Evolutionary conservation across 2,329 filamentous ascomycete species (phyloP).

Genomic region (Trichoderma afroharzianum): DNA sequence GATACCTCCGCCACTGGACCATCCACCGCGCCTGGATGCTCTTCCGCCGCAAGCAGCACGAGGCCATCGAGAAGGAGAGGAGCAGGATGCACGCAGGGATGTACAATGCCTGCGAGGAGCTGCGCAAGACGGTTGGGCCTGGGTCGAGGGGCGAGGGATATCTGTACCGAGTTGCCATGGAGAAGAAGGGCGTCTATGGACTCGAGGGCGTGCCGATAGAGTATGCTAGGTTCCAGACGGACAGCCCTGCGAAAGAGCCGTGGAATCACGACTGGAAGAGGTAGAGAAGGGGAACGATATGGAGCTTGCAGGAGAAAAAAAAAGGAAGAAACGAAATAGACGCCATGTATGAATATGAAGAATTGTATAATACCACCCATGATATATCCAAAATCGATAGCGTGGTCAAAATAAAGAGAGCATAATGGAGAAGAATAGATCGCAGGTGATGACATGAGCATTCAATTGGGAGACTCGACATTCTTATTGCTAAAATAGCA

Average conservation of each 20-base stretch:
- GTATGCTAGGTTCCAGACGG: conserved; percentile 81
- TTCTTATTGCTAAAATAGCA: conserved; percentile 21
- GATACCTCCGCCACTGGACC: conserved; percentile 93
- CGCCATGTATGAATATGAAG: conserved; percentile 12
- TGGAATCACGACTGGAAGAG: conserved; percentile 95
- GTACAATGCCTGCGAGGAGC: conserved; percentile 78
- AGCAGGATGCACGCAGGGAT: conserved; percentile 80
- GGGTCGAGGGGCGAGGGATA: conserved; percentile 60
- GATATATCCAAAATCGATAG: not conserved
- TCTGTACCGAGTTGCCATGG: conserved; percentile 83
- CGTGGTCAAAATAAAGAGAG: not conserved
- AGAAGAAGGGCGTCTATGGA: conserved; percentile 80
- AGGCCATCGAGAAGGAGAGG: conserved; percentile 64
- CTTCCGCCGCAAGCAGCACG: conserved; percentile 65
- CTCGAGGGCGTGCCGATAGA: conserved; percentile 79
- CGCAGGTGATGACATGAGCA: not conserved
- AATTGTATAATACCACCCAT: conserved; percentile 15
- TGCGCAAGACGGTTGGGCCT: conserved; percentile 59
- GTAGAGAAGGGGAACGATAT: conserved; percentile 33
- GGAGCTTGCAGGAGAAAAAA: not conserved
- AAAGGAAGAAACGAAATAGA: not conserved
- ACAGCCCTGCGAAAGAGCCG: conserved; percentile 71
- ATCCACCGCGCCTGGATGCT: conserved; percentile 96
- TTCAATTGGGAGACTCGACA: conserved; percentile 22
- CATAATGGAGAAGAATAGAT: not conserved